Evolutionary conservation across 2,329 filamentous ascomycete genomes (phyloP), one percentile per base, ranked within the genome.

Genomic region (Coniella vitis): DNA sequence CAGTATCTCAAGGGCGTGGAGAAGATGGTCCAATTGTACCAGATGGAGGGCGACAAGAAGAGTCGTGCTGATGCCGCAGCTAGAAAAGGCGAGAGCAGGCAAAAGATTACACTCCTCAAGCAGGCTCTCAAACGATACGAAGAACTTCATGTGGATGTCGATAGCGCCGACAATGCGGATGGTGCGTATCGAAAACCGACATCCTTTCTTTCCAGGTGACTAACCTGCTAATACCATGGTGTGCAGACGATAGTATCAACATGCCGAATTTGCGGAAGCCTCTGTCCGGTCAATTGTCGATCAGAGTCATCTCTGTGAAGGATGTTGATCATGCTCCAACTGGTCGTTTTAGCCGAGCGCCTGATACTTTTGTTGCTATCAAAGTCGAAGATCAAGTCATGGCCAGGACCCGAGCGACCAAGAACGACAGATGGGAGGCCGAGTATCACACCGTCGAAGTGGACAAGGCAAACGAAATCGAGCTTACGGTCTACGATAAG

Each of bases 1-100:
- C 93, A 98, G 69, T 98, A 98, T 69, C 90, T 97, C 57, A 94
- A 95, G 63, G 93, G 93, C 54, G 93, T 98, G 59, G 93, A 98
- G 69, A 98, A 98, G 73, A 97, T 98, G 93, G 88, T 96, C 40
- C 89, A 93, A 65, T 75, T 98, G 32, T 98, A 98, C 64, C 84
- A 93, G 64, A 93, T 97, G 78, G 93, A 97, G 66, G 91, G 93
- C 25, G 93, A 98, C 64, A 84, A 90, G 59, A 96, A 95, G 74
- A 97, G 91, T 71, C 88, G 86, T 65, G 83, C 87, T 50, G 93
- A 98, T 67, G 93, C 93, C 37, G 90, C 95, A 59, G 87, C 85
- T 43, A 83, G 89, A 62, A 81, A 87, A 50, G 85, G 95, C 53
- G 93, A 98, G 70, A 97, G 91, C 70, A 95, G 90, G 66, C 91